Conservation (phyloP, 306 rosid species). For the Lathyrus tuberosus region DNA sequence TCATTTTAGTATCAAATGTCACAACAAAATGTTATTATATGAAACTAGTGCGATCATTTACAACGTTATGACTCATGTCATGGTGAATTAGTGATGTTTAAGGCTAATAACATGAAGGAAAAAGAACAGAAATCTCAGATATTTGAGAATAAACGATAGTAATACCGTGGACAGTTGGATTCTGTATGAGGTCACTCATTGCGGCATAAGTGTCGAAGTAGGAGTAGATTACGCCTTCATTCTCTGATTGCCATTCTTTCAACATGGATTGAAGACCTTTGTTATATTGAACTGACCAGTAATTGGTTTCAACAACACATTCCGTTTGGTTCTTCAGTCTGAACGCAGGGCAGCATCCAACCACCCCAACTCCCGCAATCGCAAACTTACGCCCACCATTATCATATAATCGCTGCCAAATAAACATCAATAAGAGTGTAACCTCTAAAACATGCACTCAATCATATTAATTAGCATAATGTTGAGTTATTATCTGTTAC, state of each 20-base stretch:
- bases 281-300: conserved; percentile 53
- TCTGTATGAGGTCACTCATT: conserved; percentile 50
- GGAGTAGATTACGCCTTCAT: conserved; percentile 52
- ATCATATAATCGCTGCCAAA: conserved; percentile 59
- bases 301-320: conserved; percentile 56
- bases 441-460: too few species aligned
- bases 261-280: conserved; percentile 57
- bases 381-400: conserved; percentile 71
- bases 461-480: too few species aligned
- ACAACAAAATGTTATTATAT: not conserved
- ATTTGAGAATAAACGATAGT: not conserved
- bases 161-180: conserved; percentile 60
- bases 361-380: conserved; percentile 55
- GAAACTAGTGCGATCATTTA: not conserved
- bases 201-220: conserved; percentile 64
- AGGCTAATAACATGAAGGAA: too few species aligned
- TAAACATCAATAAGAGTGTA: not conserved
- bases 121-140: not conserved
- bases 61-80: not conserved
- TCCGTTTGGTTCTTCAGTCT: conserved; percentile 54
- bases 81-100: not conserved
- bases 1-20: conserved; percentile 34
- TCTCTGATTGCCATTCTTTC: conserved; percentile 50
- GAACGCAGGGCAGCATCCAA: conserved; percentile 73
- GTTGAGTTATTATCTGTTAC: too few species aligned